Percentiles rank a stretch among this genome's conserved stretches.
phyloP scores from a whole-genome alignment of 345 rosid genomes.

The Diplotaxis tenuifolia region DNA sequence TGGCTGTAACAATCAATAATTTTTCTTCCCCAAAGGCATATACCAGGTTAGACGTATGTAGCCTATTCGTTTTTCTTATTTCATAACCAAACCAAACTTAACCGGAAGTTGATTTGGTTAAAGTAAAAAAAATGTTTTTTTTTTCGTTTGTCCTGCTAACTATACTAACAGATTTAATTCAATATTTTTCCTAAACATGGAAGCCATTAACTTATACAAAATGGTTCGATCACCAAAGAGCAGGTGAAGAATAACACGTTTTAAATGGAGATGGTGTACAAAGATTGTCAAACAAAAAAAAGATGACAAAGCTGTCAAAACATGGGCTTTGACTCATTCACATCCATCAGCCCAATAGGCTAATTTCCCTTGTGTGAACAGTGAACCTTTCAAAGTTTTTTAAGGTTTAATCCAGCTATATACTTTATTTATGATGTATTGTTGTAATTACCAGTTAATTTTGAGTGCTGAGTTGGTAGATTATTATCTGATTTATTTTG shows the following conservation, averaged over 20 bases:
- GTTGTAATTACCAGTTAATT: too few relatives aligned
- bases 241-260: neutral
- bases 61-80: neutral
- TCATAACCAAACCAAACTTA: neutral
- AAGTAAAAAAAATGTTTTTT: too few relatives aligned
- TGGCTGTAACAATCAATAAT: slow-evolving; percentile 26
- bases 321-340: neutral
- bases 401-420: neutral
- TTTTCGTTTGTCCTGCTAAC: too few relatives aligned
- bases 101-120: too few relatives aligned
- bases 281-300: neutral
- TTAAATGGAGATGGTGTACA: neutral
- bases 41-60: slow-evolving; percentile 23
- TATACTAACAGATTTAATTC: neutral
- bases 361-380: neutral
- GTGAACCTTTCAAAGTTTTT: too few relatives aligned
- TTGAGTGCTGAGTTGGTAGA: too few relatives aligned
- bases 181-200: neutral
- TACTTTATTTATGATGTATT: too few relatives aligned
- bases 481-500: too few relatives aligned
- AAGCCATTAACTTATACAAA: neutral
- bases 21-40: slow-evolving; percentile 8
- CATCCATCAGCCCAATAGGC: neutral
- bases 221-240: neutral
- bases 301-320: neutral